Percentiles rank a stretch among this genome's conserved stretches.
phyloP scores from a whole-genome alignment of 2,329 filamentous ascomycete species.

The Penicillium polonicum region DNA sequence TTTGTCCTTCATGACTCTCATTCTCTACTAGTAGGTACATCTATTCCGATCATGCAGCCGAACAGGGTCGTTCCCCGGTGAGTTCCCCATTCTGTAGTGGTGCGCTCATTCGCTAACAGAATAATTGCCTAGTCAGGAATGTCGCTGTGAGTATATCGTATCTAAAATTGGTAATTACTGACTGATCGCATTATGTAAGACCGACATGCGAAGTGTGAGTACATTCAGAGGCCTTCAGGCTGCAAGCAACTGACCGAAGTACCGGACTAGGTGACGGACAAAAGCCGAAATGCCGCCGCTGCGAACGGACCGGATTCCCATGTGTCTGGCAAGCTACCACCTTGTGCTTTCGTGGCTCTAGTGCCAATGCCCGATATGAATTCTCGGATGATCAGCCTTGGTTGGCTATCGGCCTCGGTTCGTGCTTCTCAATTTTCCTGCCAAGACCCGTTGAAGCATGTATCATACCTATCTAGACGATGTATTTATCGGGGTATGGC shows the following conservation, averaged over 20 bases:
- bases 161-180: no score
- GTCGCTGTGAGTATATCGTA: no score
- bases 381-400: slow-evolving; percentile 36
- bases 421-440: neutral
- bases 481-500: neutral
- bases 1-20: no score
- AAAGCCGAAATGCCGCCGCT: slow-evolving; percentile 17
- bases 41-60: no score
- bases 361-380: slow-evolving; percentile 29
- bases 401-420: slow-evolving; percentile 31
- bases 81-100: no score
- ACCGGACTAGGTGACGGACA: slow-evolving; percentile 13
- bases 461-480: no score
- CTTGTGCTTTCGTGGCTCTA: slow-evolving; percentile 35
- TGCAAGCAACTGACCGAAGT: neutral
- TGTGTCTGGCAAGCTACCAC: slow-evolving; percentile 15
- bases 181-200: neutral
- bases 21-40: no score
- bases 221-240: neutral
- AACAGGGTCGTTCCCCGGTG: no score
- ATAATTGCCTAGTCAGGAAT: no score
- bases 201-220: slow-evolving; percentile 22
- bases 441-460: no score
- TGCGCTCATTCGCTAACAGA: no score
- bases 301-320: slow-evolving; percentile 14